Conservation (phyloP, 1,284 basidiomycete genomes). For the Fomitopsis palustris region DNA sequence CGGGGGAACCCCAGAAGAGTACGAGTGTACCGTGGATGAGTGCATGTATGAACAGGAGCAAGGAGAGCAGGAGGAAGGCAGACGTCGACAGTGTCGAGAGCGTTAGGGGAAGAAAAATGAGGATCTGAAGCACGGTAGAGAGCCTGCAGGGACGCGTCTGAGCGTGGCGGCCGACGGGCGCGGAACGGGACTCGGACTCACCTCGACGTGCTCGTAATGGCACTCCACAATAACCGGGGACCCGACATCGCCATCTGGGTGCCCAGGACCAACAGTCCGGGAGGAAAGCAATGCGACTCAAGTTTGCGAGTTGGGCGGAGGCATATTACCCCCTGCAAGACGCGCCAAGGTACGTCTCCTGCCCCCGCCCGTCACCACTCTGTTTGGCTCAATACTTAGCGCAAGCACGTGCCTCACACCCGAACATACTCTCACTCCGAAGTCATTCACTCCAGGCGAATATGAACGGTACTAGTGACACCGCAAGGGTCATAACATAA, state of each 20-base stretch:
- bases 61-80: conserved; percentile 77
- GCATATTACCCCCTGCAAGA: background rate
- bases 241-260: conserved; percentile 35
- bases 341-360: background rate
- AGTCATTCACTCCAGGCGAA: too few relatives aligned
- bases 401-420: background rate
- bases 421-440: background rate
- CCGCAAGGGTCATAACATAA: background rate
- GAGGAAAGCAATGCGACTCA: conserved; percentile 4
- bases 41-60: conserved; percentile 72
- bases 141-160: conserved; percentile 38
- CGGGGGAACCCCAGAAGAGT: conserved; percentile 61
- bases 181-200: conserved; percentile 23
- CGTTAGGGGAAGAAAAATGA: conserved; percentile 81
- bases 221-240: conserved; percentile 65
- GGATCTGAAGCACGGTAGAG: conserved; percentile 74
- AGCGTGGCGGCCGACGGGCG: conserved; percentile 1
- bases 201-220: conserved; percentile 62
- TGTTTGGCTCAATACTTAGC: background rate
- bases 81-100: conserved; percentile 75
- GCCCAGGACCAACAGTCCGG: conserved; percentile 4
- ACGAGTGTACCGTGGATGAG: conserved; percentile 73
- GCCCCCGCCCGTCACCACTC: background rate
- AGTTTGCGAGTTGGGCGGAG: background rate
- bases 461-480: too few relatives aligned